Base-by-base conservation (phyloP, 495 filamentous ascomycete species). In the Letharia lupina region DNA sequence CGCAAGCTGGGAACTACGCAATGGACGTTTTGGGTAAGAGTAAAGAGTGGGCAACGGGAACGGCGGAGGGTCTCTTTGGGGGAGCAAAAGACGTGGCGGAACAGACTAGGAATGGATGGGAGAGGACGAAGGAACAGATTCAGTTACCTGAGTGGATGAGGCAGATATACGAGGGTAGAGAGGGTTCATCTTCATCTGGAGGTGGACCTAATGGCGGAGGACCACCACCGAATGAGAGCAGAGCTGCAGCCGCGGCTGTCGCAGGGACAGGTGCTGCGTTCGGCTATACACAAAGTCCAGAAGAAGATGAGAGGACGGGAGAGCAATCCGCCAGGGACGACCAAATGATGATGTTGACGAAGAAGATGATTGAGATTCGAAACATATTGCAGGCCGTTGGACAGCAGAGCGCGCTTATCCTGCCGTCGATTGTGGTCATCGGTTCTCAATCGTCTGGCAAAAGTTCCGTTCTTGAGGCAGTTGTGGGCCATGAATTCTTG, bases 291-390 rank as follows among this genome's bases (percentile, higher is more conserved):
- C 77, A 87, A 66, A 81, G 85, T 4, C 80, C 85, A 13, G 91
- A 96, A 37, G 82, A 89, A 40, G 91, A 96, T 70, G 71, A 77
- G 1, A 78, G 89, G 35, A 77, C 77, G 35, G 84, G 83, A 48
- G 82, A 82, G 59, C 82, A 90, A 70, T 77, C 79, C 63, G 89
- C 92, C 7, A 85, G 88, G 71, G 93, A 99, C 72, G 94, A 99
- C 72, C 94, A 99, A 75, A 99, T 99, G 93, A 99, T 99, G 94
- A 80, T 96, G 69, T 80, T 99, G 75, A 99, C 94, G 0, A 93
- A 93, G 78, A 96, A 96, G 76, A 99, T 99, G 94, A 99, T 99
- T 72, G 93, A 99, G 75, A 98, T 99, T 62, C 80, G 95, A 67
- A 91, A 87, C 68, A 91, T 99, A 50, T 80, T 99, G 10, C 87